A percentile compares a stretch with the other conserved stretches of the same genome.
Conservation (phyloP, 2,329 filamentous ascomycete species). For the Drechslerella stenobrocha region DNA sequence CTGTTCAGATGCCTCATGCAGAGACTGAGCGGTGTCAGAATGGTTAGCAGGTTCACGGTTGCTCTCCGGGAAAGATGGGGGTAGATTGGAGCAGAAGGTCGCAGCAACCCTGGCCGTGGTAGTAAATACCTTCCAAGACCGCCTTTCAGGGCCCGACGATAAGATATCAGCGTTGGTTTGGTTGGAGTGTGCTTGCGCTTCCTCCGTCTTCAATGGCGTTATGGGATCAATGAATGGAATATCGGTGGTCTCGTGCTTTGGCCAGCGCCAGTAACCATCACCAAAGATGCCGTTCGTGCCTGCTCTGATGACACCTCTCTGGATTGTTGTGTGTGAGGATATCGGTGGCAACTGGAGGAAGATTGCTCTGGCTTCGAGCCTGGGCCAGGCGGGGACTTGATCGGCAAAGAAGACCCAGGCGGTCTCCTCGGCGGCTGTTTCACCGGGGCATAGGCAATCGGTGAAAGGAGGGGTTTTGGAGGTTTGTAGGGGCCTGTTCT, state of each 20-base stretch:
- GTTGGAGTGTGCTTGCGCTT: neutral
- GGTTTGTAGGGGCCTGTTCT: conserved; percentile 20
- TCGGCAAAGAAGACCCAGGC: conserved; percentile 38
- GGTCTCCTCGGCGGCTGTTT: conserved; percentile 18
- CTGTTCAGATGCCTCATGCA: neutral
- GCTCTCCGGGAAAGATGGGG: neutral
- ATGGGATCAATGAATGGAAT: no score
- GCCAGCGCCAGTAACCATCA: conserved; percentile 29
- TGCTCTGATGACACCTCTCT: conserved; percentile 31
- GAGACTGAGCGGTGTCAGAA: conserved; percentile 5
- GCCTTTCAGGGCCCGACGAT: neutral
- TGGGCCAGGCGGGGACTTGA: conserved; percentile 22
- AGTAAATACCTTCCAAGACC: conserved; percentile 47
- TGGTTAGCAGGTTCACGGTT: conserved; percentile 6
- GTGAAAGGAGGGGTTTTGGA: conserved; percentile 40
- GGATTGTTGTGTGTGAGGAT: conserved; percentile 5
- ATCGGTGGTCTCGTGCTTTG: neutral
- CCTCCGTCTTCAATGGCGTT: neutral
- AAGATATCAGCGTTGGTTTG: neutral
- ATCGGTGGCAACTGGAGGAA: neutral
- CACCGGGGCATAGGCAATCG: conserved; percentile 32
- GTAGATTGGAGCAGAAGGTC: conserved; percentile 11
- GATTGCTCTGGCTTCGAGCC: neutral
- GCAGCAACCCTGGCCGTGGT: conserved; percentile 26
- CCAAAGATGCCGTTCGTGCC: conserved; percentile 29